phyloP scores from a whole-genome alignment of 2,329 filamentous ascomycete genomes.

The Diaporthe destruens region DNA sequence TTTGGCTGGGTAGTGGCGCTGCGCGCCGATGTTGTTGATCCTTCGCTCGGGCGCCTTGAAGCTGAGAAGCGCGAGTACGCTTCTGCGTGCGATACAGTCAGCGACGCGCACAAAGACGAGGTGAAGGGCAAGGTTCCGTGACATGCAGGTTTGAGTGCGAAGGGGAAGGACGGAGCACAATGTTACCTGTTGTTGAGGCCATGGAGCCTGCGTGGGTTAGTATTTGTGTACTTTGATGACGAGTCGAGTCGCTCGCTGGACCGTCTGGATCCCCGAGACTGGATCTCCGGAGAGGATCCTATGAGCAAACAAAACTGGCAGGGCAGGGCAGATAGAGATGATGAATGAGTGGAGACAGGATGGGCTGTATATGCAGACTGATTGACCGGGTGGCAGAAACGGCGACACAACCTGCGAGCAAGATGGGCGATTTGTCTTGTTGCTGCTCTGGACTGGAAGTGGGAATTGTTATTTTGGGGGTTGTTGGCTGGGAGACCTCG shows the following conservation, averaged over 20 bases:
- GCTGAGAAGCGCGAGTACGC: slow-evolving; percentile 41
- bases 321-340: slow-evolving; percentile 33
- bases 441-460: slow-evolving; percentile 33
- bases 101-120: neutral
- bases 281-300: slow-evolving; percentile 18
- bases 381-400: slow-evolving; percentile 16
- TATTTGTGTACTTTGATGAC: slow-evolving; percentile 25
- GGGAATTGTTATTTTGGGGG: slow-evolving; percentile 32
- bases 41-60: slow-evolving; percentile 38
- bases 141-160: neutral
- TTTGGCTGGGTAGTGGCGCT: slow-evolving; percentile 65
- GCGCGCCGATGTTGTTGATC: slow-evolving; percentile 65
- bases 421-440: slow-evolving; percentile 23
- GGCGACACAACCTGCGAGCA: slow-evolving; percentile 31
- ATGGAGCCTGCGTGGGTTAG: slow-evolving; percentile 36
- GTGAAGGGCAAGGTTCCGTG: neutral
- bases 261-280: slow-evolving; percentile 1
- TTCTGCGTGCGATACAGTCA: slow-evolving; percentile 38
- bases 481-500: slow-evolving; percentile 35
- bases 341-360: slow-evolving; percentile 39
- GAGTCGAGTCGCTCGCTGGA: slow-evolving; percentile 21
- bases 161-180: neutral
- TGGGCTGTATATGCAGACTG: slow-evolving; percentile 26
- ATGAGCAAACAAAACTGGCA: slow-evolving; percentile 30
- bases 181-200: slow-evolving; percentile 41